Base-by-base conservation (phyloP, 495 filamentous ascomycete genomes). In the Bryoglossum gracile region DNA sequence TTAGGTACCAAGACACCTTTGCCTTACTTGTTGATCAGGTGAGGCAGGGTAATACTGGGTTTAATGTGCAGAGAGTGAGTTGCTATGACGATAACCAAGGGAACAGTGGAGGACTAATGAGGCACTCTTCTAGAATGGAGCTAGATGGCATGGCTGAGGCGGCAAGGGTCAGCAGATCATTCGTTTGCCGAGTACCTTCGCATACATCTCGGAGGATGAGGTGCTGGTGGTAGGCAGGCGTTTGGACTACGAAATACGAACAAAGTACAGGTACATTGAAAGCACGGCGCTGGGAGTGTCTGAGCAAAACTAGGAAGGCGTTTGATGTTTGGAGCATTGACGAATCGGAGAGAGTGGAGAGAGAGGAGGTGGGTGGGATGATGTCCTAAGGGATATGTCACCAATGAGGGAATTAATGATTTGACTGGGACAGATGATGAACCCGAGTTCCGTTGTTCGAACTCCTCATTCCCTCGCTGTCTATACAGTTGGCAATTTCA, bases 271-370 rank as follows among this genome's bases (percentile, higher is more conserved):
- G 13, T 30, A 13, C 26, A 30, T 5, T 13, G 13, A 13, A 30
- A 33, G 43, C n/a, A 19, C 4, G 3, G 43, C 18, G 14, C 8
- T 23, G 3, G 28, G n/a, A 26, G 28, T 11, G 16, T 50, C 18
- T 32, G 36, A 19, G 28, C 47, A 35, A 50, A 43, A 39, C 37
- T 19, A 37, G 47, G 47, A 9, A 21, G 8, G 33, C 32, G 38
- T 50, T 50, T 50, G 47, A 50, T 8, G 24, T 34, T 17, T 25
- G 13, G 13, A 30, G 13, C 13, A 50, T 17, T 41, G 35, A 6
- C 47, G 24, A 50, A 43, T 50, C 38, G 43, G 28, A 43, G 26
- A 34, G 25, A 16, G 8, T 37, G 8, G 34, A 50, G 28, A 43
- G 26, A 34, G 25, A 16, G 8, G 47, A 6, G 4, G 8, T 4